Evolutionary conservation across 192 early-diverging fungal genomes (phyloP).

Genomic region (Coemansia sp.): DNA sequence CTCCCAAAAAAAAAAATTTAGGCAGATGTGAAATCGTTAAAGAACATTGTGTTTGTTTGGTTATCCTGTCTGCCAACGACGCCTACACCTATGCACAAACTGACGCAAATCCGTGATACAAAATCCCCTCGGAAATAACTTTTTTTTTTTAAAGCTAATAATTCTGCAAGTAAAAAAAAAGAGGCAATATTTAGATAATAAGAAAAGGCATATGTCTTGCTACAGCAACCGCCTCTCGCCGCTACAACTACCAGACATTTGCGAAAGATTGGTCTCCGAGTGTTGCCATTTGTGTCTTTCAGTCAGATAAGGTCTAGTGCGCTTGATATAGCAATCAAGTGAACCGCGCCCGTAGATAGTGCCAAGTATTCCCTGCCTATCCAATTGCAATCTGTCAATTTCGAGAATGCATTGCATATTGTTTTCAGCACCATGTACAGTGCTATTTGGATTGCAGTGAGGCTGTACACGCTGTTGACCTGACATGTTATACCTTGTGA

Average conservation of each 20-base stretch:
- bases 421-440: neutral
- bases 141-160: too few relatives aligned
- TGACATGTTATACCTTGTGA: constrained; percentile 29
- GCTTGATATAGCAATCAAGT: constrained; percentile 13
- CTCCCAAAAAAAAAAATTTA: too few relatives aligned
- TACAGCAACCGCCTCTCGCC: constrained; percentile 27
- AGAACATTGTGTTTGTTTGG: too few relatives aligned
- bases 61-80: too few relatives aligned
- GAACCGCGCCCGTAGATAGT: constrained; percentile 5
- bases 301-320: constrained; percentile 6
- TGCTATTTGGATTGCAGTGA: constrained; percentile 5
- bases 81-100: too few relatives aligned
- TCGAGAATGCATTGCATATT: constrained; percentile 3
- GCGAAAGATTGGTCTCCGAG: constrained; percentile 41
- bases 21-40: too few relatives aligned
- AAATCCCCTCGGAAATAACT: too few relatives aligned
- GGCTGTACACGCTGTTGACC: constrained; percentile 16
- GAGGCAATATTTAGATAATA: constrained; percentile 1
- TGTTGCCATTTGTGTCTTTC: constrained; percentile 35
- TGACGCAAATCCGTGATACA: too few relatives aligned
- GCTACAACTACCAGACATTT: constrained; percentile 30
- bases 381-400: neutral
- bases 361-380: neutral
- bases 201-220: neutral
- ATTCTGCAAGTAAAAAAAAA: too few relatives aligned